phyloP scores from a whole-genome alignment of 2,329 filamentous ascomycete genomes.

The Emericellopsis atlantica region DNA sequence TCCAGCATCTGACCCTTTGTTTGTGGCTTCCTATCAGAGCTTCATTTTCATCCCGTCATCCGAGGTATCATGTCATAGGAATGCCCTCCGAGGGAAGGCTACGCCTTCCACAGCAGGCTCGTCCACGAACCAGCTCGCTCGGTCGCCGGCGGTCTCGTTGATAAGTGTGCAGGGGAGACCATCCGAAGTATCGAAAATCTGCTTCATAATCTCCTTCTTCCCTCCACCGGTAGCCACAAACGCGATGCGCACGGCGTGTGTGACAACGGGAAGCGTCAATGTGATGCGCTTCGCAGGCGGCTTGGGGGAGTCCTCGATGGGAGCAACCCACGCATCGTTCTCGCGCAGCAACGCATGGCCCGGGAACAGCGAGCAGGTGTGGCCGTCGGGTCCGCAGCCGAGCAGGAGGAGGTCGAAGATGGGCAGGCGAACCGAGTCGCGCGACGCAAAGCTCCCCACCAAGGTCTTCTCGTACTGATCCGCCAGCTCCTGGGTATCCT shows the following conservation, averaged over 20 bases:
- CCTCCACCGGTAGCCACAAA: conserved; percentile 83
- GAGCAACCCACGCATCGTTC: conserved; percentile 79
- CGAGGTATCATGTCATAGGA: conserved; percentile 11
- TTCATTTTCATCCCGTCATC: neutral
- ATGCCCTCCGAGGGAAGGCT: conserved; percentile 63
- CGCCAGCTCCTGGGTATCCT: conserved; percentile 82
- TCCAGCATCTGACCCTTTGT: neutral
- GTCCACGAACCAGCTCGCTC: conserved; percentile 94
- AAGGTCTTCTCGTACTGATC: conserved; percentile 87
- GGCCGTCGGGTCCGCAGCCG: conserved; percentile 88
- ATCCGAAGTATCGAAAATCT: conserved; percentile 74
- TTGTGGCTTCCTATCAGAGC: neutral
- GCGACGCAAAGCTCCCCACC: conserved; percentile 74
- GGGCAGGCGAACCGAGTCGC: conserved; percentile 87
- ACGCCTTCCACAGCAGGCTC: conserved; percentile 76
- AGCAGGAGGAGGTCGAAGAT: conserved; percentile 91
- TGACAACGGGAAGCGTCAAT: conserved; percentile 80
- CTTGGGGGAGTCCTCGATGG: conserved; percentile 90
- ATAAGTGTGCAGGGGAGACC: conserved; percentile 77
- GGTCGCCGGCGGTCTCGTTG: conserved; percentile 65
- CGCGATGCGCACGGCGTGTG: conserved; percentile 72
- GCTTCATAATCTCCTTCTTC: conserved; percentile 86
- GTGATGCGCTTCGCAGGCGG: conserved; percentile 86
- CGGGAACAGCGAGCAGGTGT: conserved; percentile 95
- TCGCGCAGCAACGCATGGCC: conserved; percentile 79